Percentiles rank a stretch among this genome's conserved stretches.
Conservation (phyloP, 768 basidiomycete species). For the Galerina sulciceps region DNA sequence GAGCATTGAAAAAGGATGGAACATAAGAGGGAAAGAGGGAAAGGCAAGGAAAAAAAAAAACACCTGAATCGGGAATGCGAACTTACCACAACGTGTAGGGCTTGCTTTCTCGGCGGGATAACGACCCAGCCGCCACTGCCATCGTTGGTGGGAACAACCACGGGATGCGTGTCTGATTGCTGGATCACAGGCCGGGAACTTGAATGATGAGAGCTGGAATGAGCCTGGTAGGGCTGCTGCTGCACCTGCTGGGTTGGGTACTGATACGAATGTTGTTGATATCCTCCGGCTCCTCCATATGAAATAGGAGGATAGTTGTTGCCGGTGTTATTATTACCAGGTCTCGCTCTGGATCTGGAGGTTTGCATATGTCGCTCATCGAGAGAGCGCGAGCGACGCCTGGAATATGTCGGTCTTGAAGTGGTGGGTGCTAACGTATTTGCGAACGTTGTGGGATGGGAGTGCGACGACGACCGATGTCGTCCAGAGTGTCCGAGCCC, state of each 20-base stretch:
- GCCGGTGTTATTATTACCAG: neutral
- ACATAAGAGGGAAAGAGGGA: neutral
- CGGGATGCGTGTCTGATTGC: slow-evolving; percentile 1
- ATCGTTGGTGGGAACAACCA: slow-evolving; percentile 11
- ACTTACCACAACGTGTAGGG: slow-evolving; percentile 7
- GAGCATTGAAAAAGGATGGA: too few relatives aligned
- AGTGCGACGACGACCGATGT: slow-evolving; percentile 2
- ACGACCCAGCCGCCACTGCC: slow-evolving; percentile 11
- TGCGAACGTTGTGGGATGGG: neutral
- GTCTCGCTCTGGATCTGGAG: neutral
- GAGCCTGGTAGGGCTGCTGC: neutral
- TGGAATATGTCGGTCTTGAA: slow-evolving; percentile 3
- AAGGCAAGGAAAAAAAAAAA: neutral
- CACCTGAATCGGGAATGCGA: neutral
- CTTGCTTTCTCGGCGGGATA: slow-evolving; percentile 2
- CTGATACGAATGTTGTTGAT: neutral
- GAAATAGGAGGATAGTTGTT: neutral
- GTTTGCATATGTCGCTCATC: slow-evolving; percentile 6
- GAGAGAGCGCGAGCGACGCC: slow-evolving; percentile 6
- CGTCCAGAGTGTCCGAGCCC: neutral
- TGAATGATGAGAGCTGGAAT: neutral
- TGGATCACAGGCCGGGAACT: neutral
- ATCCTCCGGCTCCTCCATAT: neutral
- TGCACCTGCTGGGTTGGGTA: neutral
- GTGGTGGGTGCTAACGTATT: neutral